These are phyloP conservation scores for Neohortaea acidophila DNA, from an alignment of 495 filamentous ascomycete genomes.

Conservation along the genomic window DNA sequence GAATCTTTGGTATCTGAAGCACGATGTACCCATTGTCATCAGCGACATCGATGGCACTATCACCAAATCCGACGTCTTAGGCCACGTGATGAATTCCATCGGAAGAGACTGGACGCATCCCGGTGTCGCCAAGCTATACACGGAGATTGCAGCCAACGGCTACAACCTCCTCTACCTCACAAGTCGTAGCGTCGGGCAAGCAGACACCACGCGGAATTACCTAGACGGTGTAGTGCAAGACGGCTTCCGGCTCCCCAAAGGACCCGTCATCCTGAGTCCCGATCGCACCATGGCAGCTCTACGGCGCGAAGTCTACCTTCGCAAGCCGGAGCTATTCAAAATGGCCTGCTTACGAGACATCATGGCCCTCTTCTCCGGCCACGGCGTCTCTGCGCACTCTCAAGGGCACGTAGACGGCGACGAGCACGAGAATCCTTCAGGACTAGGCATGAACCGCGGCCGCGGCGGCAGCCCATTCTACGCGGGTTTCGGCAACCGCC, in stretches of 20 bases:
- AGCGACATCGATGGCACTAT: conserved; percentile 99
- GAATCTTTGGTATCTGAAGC: conserved; percentile 82
- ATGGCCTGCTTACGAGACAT: conserved; percentile 97
- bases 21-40: conserved; percentile 84
- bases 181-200: conserved; percentile 80
- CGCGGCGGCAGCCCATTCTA: conserved; percentile 71
- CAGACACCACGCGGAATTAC: conserved; percentile 82
- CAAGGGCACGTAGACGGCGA: conserved; percentile 7
- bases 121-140: conserved; percentile 92
- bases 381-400: conserved; percentile 17
- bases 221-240: conserved; percentile 82
- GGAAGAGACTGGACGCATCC: conserved; percentile 96
- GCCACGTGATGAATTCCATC: conserved; percentile 96
- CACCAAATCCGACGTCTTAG: conserved; percentile 93
- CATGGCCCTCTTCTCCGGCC: conserved; percentile 51
- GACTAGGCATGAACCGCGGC: conserved; percentile 16
- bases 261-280: conserved; percentile 85
- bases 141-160: conserved; percentile 86
- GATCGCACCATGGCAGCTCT: conserved; percentile 95
- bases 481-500: conserved; percentile 89
- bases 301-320: conserved; percentile 81
- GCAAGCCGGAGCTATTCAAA: conserved; percentile 98
- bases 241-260: conserved; percentile 68
- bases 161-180: conserved; percentile 99
- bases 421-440: background rate